A percentile compares a stretch with the other conserved stretches of the same genome.
phyloP scores from a whole-genome alignment of 805 yeast genomes.

The Saturnispora ahearnii region DNA sequence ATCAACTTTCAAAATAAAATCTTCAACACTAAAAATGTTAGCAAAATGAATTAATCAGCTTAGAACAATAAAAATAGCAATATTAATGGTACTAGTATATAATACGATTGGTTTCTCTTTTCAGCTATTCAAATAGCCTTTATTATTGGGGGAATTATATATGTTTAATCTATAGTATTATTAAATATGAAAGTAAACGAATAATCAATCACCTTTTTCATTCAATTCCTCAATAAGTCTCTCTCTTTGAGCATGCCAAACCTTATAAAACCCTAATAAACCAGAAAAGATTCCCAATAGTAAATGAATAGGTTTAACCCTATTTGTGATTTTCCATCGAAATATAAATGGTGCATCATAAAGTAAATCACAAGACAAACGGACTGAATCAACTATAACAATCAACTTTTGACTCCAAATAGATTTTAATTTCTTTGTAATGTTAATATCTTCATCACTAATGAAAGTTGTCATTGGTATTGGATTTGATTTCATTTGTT shows the following conservation, averaged over 20 bases:
- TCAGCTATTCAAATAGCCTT: too few relatives aligned
- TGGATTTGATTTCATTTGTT: constrained; percentile 10
- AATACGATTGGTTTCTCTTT: too few relatives aligned
- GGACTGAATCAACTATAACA: constrained; percentile 33
- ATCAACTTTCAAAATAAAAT: background rate
- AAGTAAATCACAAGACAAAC: constrained; percentile 37
- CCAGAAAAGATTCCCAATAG: constrained; percentile 29
- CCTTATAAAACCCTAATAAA: constrained; percentile 23
- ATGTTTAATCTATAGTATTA: background rate
- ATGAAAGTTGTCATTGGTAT: constrained; percentile 10
- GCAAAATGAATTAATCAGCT: too few relatives aligned
- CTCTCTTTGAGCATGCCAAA: constrained; percentile 22
- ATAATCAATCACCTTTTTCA: background rate
- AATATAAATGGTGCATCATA: constrained; percentile 42
- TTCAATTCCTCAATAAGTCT: constrained; percentile 13
- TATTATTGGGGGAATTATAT: too few relatives aligned
- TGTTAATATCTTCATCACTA: constrained; percentile 5
- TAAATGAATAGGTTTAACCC: constrained; percentile 22
- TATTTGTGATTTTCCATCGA: constrained; percentile 23
- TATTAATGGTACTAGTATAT: too few relatives aligned
- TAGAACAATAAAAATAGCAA: too few relatives aligned
- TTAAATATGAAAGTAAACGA: background rate
- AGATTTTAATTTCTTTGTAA: constrained; percentile 21
- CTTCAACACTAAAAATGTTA: background rate
- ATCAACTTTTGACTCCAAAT: constrained; percentile 25